Evolutionary conservation across 768 basidiomycete species (phyloP).

Genomic region (Pholiota molesta): DNA sequence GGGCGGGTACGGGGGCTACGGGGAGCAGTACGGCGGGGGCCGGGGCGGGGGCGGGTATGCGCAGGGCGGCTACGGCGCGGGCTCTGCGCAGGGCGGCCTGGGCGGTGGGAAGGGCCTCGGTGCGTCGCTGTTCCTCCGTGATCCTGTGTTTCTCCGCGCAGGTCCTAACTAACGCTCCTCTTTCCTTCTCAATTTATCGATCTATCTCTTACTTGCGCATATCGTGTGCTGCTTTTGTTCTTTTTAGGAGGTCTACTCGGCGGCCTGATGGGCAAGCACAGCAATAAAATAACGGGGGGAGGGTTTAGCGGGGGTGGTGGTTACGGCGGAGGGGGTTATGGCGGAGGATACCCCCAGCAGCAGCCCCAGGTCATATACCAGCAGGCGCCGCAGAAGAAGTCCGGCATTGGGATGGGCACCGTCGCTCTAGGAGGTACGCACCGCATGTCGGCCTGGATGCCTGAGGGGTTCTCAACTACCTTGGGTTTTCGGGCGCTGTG

Average conservation of each 20-base stretch:
- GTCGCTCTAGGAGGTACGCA: conserved; percentile 48
- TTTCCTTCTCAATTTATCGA: not conserved
- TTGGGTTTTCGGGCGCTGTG: not conserved
- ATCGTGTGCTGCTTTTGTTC: not conserved
- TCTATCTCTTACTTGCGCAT: not conserved
- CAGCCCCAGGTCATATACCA: conserved; percentile 40
- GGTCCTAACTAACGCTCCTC: not conserved
- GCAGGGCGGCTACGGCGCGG: not conserved
- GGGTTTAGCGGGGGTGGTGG: conserved; percentile 17
- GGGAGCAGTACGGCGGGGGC: conserved; percentile 4
- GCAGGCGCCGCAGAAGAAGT: conserved; percentile 41
- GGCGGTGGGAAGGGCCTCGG: conserved; percentile 20
- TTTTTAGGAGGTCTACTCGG: conserved; percentile 21
- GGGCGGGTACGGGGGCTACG: conserved; percentile 20
- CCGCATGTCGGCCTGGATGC: not conserved
- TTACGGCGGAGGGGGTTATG: conserved; percentile 21
- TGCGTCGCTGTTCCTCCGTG: conserved; percentile 10
- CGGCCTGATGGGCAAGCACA: conserved; percentile 25
- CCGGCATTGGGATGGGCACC: conserved; percentile 54
- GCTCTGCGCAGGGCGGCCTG: not conserved
- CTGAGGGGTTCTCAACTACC: not conserved
- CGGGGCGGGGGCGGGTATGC: too few species aligned
- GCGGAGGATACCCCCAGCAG: conserved; percentile 22
- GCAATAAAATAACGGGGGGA: conserved; percentile 11
- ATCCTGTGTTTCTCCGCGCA: conserved; percentile 13